Percentiles rank a stretch among this genome's conserved stretches.
Evolutionary conservation across 371 early-diverging fungal genomes (phyloP).

Genomic region (Saksenaea oblongispora): DNA sequence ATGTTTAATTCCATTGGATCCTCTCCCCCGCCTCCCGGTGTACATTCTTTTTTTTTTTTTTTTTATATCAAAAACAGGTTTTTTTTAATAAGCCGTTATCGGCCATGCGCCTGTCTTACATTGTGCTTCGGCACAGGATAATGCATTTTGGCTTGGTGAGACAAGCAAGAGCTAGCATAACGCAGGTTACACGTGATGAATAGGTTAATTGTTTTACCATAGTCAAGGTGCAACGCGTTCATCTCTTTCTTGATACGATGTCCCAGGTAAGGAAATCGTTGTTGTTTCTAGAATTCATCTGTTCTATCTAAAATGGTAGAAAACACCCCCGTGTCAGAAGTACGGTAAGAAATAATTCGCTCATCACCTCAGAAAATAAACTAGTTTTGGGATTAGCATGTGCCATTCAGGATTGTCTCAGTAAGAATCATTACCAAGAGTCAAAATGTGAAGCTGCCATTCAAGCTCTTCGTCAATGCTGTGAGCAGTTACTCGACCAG

Average conservation of each 20-base stretch:
- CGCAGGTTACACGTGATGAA: too few relatives aligned
- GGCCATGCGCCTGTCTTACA: neutral
- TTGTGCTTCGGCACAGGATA: neutral
- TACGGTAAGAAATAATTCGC: slow-evolving; percentile 22
- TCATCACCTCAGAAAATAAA: neutral
- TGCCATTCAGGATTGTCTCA: slow-evolving; percentile 70
- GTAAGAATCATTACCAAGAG: slow-evolving; percentile 70
- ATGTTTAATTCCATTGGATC: too few relatives aligned
- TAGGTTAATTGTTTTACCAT: too few relatives aligned
- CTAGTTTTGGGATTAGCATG: slow-evolving; percentile 48
- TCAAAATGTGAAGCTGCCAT: slow-evolving; percentile 57
- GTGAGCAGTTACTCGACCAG: slow-evolving; percentile 52
- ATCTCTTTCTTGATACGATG: too few relatives aligned
- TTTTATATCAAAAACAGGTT: too few relatives aligned
- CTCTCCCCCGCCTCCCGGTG: neutral
- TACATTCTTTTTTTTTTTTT: too few relatives aligned
- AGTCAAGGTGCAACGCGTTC: too few relatives aligned
- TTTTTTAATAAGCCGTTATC: neutral
- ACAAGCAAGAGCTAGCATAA: too few relatives aligned
- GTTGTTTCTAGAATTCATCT: too few relatives aligned
- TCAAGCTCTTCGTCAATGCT: slow-evolving; percentile 60
- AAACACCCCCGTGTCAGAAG: slow-evolving; percentile 34
- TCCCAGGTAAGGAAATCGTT: too few relatives aligned
- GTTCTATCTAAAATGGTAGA: neutral
- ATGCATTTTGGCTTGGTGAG: too few relatives aligned